phyloP scores from a whole-genome alignment of 257 asterid genomes.

The Petrea volubilis region DNA sequence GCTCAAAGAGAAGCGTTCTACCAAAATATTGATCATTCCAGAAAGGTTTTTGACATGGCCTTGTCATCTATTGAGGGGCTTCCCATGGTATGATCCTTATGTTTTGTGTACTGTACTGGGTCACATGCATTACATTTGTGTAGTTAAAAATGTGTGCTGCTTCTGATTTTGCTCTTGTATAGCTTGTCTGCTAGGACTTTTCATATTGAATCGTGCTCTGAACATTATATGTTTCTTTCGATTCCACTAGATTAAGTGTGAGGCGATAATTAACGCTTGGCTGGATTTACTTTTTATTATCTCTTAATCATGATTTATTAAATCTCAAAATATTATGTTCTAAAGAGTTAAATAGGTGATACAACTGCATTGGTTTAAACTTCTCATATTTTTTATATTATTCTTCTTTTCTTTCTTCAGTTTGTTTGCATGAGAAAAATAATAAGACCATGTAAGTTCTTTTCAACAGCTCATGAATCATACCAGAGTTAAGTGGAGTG shows the following conservation, averaged over 20 bases:
- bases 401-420: background rate
- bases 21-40: slow-evolving; percentile 82
- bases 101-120: slow-evolving; percentile 21
- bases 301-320: too few relatives aligned
- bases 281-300: too few relatives aligned
- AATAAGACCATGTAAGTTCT: background rate
- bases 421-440: background rate
- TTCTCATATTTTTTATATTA: background rate
- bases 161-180: slow-evolving; percentile 1
- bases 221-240: slow-evolving; percentile 6
- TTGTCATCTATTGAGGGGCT: slow-evolving; percentile 80
- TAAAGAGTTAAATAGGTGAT: background rate
- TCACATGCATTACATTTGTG: slow-evolving; percentile 12
- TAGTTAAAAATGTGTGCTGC: background rate
- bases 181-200: background rate
- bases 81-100: slow-evolving; percentile 58
- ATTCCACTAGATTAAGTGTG: background rate
- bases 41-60: slow-evolving; percentile 97
- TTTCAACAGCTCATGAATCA: background rate
- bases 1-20: slow-evolving; percentile 86
- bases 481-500: background rate
- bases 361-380: background rate
- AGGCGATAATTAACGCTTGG: too few relatives aligned
- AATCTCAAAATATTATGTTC: background rate
- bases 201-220: slow-evolving; percentile 4